Base-by-base conservation (phyloP, 176 grass and related monocot species). In the Zizania latifolia region DNA sequence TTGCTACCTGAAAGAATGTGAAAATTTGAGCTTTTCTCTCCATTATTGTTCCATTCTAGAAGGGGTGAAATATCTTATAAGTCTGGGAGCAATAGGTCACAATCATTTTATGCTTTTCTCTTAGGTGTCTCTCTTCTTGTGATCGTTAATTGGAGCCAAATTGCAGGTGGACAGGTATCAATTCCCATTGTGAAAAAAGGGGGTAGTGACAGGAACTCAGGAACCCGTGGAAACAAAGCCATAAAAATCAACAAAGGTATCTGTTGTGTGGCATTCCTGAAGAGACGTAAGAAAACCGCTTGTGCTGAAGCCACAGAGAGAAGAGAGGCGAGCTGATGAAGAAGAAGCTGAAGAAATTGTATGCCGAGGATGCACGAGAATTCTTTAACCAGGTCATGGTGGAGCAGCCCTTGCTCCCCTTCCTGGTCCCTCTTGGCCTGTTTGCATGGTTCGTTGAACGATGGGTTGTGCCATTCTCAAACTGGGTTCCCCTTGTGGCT, bases 391-490 rank as follows among this genome's bases (percentile, higher is more conserved):
- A 90, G 75, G 63, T 99, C 61, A 92, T 99, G 57, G 76, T 84
- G 69, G 95, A 98, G 45, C 90, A 91, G 38, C 95, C 95, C 10
- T 60, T 94, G 78, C 76, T 98, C 30, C 95, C 91, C 3, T 98
- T 98, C 78, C 78, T 98, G 56, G 79, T 98, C 16, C 95, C 95
- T 1, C 65, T 99, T 3, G 83, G 58, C 65, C 72, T 99, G 38
- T 99, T 99, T 62, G 89, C 91, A 0, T 99, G 95, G 95, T 87
- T 90, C 0, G 24, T 99, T 1, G 91, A 99, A 58, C 86, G 95
- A 13, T 99, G 95, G 95, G 79, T 99, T 65, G 91, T 99, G 45
- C 95, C 95, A 1, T 99, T 99, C 86, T 99, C 95, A 9, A 99
- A 99, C 38, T 99, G 91, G 95, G 84, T 99, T 17, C 91, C 95